A percentile compares a stretch with the other conserved stretches of the same genome.
Evolutionary conservation across 2,329 filamentous ascomycete species (phyloP).

Genomic region (Sclerotinia subarctica): DNA sequence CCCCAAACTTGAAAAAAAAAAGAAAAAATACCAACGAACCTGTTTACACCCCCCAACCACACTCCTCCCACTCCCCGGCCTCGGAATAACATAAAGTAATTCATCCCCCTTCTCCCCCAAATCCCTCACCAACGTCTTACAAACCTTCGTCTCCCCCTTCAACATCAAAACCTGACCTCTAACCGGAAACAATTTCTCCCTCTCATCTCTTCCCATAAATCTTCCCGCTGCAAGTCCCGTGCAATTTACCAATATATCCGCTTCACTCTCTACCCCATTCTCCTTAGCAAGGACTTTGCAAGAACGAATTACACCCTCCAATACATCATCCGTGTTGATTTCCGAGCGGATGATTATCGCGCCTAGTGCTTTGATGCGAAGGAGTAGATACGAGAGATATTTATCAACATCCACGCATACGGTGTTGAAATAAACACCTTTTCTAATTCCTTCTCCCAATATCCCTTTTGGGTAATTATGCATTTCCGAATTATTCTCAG

Average conservation of each 20-base stretch:
- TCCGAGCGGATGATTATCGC: neutral
- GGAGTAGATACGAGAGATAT: neutral
- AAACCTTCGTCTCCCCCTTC: neutral
- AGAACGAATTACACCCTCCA: neutral
- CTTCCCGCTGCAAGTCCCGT: neutral
- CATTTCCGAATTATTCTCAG: too few species aligned
- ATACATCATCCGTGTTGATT: neutral
- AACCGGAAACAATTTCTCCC: neutral
- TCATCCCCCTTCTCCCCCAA: neutral
- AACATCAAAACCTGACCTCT: neutral
- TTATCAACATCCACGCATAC: slow-evolving; percentile 1
- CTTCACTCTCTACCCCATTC: too few species aligned
- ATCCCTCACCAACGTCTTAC: neutral
- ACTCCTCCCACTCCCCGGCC: slow-evolving; percentile 42
- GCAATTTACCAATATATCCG: neutral
- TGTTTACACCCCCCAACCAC: slow-evolving; percentile 47
- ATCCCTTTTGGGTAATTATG: neutral
- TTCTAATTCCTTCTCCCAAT: neutral
- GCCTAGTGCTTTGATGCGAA: neutral
- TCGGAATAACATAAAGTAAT: slow-evolving; percentile 42
- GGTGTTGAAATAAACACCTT: neutral
- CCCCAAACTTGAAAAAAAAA: neutral
- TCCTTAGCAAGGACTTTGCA: neutral
- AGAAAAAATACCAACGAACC: slow-evolving; percentile 26
- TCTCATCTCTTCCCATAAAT: neutral